A percentile compares a stretch with the other conserved stretches of the same genome.
Evolutionary conservation across 2,329 filamentous ascomycete genomes (phyloP).

Genomic region (Aureobasidium sp.): DNA sequence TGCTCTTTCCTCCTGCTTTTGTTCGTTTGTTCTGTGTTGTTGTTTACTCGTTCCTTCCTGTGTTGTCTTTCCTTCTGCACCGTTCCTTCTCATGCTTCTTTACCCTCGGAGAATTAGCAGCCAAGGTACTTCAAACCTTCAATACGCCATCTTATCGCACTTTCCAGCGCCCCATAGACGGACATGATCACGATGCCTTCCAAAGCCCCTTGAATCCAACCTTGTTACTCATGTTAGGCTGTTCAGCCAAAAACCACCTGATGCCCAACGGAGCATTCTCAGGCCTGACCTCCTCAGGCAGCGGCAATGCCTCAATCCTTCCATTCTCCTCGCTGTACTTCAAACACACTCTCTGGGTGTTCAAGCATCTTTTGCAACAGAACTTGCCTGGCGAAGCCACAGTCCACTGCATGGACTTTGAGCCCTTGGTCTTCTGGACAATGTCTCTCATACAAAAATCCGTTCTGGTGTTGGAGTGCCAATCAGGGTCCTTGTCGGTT

Average conservation of each 20-base stretch:
- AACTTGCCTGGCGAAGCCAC: neutral
- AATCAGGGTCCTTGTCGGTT: neutral
- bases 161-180: no score
- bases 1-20: neutral
- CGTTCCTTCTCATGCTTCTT: neutral
- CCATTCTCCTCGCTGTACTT: neutral
- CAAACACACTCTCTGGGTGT: neutral
- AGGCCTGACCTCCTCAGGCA: neutral
- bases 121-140: neutral
- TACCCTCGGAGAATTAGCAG: neutral
- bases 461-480: neutral
- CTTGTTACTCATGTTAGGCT: neutral
- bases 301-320: neutral
- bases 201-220: neutral
- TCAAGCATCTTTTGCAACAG: neutral
- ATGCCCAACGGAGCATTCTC: neutral
- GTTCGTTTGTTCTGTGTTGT: neutral
- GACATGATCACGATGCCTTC: neutral
- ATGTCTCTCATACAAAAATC: neutral
- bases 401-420: neutral
- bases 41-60: neutral
- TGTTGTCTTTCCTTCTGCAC: neutral
- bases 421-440: neutral
- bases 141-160: neutral
- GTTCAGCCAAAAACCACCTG: neutral